phyloP scores from a whole-genome alignment of 495 filamentous ascomycete species.

The Podospora australis region DNA sequence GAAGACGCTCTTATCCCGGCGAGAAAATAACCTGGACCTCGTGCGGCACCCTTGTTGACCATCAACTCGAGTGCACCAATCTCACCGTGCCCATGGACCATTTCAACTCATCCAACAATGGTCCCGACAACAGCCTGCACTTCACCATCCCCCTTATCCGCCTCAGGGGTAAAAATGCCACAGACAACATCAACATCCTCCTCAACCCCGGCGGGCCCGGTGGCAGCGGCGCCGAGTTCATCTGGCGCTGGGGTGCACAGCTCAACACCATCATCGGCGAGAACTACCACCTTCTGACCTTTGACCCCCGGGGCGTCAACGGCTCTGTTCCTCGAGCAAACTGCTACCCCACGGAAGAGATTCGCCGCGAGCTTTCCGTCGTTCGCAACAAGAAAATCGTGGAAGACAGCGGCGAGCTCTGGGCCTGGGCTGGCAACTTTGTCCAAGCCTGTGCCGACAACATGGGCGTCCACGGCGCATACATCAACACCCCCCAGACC shows the following conservation, averaged over 20 bases:
- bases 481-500: constrained; percentile 44
- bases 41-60: constrained; percentile 30
- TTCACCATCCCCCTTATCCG: constrained; percentile 42
- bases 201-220: constrained; percentile 44
- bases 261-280: constrained; percentile 36
- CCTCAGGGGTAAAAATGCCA: constrained; percentile 32
- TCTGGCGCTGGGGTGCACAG: constrained; percentile 27
- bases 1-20: too few species aligned
- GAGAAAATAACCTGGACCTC: constrained; percentile 33
- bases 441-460: constrained; percentile 35
- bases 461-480: constrained; percentile 33
- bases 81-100: constrained; percentile 42
- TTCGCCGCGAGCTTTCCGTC: constrained; percentile 17
- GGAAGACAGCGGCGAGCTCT: constrained; percentile 35
- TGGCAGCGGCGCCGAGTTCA: constrained; percentile 30
- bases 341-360: constrained; percentile 31
- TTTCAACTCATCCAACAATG: constrained; percentile 26
- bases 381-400: constrained; percentile 23
- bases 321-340: constrained; percentile 28
- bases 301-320: constrained; percentile 43
- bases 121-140: constrained; percentile 17
- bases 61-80: constrained; percentile 28
- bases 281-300: constrained; percentile 37
- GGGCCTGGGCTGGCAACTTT: constrained; percentile 32
- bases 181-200: constrained; percentile 30